Evolutionary conservation across 2,329 filamentous ascomycete species (phyloP), one percentile per base, ranked within the genome.

Genomic region (Nigrospora oryzae): DNA sequence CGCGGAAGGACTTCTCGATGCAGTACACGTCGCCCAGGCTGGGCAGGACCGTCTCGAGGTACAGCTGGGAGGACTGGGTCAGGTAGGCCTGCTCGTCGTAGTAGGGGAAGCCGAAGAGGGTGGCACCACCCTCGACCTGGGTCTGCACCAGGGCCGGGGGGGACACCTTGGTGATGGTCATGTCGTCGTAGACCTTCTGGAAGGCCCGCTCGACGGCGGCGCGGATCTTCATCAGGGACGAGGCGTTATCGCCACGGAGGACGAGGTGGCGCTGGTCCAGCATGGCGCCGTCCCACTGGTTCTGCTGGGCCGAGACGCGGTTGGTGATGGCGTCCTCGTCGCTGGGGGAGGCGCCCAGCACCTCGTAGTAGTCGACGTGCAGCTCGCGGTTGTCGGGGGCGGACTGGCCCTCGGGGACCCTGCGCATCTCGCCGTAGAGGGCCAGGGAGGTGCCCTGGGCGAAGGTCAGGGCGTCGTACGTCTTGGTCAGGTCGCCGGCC

Each of bases 1-100:
- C 93, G 50, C 93, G 90, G 83, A 98, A 98, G 2, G 91, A 97
- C 66, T 95, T 95, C 67, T 95, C 90, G 58, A 98, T 91, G 63
- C 91, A 97, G 77, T 94, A 98, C 43, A 96, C 89, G 63, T 96
- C 88, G 55, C 93, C 93, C 58, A 97, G 76, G 42, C 85, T 88
- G 11, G 91, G 89, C 31, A 98, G 73, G 53, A 84, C 89, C 31
- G 93, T 98, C 74, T 98, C 93, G 47, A 98, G 85, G 69, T 98
- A 98, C 44, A 98, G 81, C 68, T 98, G 93, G 32, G 88, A 95
- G 4, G 90, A 96, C 69, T 98, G 93, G 4, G 93, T 97, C 51
- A 98, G 81, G 72, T 90, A 98, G 48, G 93, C 86, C 55, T 84
- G 79, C 67, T 96, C 86, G 55, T 83, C 84, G 68, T 95, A 96